Evolutionary conservation across 2,329 filamentous ascomycete species (phyloP).

Genomic region (Cucurbitaria berberidis): DNA sequence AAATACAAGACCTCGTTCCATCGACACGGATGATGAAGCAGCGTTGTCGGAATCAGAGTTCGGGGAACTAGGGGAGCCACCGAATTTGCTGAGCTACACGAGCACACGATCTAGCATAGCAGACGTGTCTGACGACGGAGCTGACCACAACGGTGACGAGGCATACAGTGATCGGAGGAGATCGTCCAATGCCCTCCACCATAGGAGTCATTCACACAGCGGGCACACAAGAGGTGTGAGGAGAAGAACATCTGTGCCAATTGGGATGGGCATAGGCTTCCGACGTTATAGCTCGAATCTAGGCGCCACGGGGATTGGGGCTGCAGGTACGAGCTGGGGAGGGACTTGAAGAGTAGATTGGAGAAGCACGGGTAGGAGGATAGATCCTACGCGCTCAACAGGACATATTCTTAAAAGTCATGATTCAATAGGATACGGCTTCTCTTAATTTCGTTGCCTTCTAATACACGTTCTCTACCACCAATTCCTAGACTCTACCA

Average conservation of each 20-base stretch:
- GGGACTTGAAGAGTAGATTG: slow-evolving; percentile 19
- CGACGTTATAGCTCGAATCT: slow-evolving; percentile 55
- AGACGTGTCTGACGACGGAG: slow-evolving; percentile 32
- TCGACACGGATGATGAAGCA: slow-evolving; percentile 18
- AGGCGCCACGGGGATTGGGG: slow-evolving; percentile 47
- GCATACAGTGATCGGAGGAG: slow-evolving; percentile 14
- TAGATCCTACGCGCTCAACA: background rate
- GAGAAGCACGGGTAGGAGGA: background rate
- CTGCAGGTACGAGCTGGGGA: slow-evolving; percentile 44
- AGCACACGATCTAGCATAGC: slow-evolving; percentile 38
- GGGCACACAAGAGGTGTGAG: slow-evolving; percentile 41
- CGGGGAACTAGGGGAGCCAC: slow-evolving; percentile 38
- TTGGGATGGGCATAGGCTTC: slow-evolving; percentile 55
- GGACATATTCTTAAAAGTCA: background rate
- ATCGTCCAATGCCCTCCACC: slow-evolving; percentile 17
- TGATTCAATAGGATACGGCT: background rate
- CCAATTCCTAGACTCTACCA: background rate
- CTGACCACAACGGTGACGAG: slow-evolving; percentile 17
- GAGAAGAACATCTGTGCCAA: slow-evolving; percentile 51
- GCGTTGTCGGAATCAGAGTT: slow-evolving; percentile 47
- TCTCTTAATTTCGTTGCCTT: background rate
- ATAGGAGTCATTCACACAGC: slow-evolving; percentile 39
- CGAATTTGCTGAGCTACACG: slow-evolving; percentile 42
- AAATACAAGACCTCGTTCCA: background rate
- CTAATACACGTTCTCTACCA: background rate